phyloP scores from a whole-genome alignment of 306 rosid species.

The Styphnolobium japonicum region DNA sequence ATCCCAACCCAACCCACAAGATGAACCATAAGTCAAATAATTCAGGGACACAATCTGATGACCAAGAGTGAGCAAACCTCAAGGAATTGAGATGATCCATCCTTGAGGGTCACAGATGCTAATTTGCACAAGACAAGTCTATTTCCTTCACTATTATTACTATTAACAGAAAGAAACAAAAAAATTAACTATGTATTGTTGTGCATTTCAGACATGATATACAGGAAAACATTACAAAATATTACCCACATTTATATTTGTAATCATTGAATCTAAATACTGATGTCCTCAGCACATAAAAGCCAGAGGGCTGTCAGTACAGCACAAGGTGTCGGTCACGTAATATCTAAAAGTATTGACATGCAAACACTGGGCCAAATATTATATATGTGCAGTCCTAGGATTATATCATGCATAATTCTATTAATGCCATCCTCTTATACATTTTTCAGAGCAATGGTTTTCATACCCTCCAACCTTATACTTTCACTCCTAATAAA shows the following conservation, averaged over 20 bases:
- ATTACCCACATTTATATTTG: neutral
- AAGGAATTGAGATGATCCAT: neutral
- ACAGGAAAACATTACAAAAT: neutral
- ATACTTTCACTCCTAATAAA: neutral
- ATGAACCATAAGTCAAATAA: neutral
- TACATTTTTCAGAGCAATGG: too few relatives aligned
- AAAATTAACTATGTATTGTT: neutral
- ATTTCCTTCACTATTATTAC: neutral
- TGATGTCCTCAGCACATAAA: neutral
- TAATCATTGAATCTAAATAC: neutral
- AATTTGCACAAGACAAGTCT: neutral
- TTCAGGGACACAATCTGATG: neutral
- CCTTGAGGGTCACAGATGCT: neutral
- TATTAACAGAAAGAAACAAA: neutral
- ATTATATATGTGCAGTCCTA: neutral
- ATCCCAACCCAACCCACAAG: neutral
- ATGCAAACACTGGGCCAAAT: neutral
- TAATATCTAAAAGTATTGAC: neutral
- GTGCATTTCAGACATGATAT: neutral
- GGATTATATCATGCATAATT: neutral
- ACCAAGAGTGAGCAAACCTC: slow-evolving; percentile 3
- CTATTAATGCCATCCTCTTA: neutral
- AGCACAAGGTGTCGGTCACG: neutral
- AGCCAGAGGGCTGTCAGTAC: neutral
- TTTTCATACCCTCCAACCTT: too few relatives aligned